Evolutionary conservation across 306 rosid species (phyloP).

Genomic region (Rosa lucieae): DNA sequence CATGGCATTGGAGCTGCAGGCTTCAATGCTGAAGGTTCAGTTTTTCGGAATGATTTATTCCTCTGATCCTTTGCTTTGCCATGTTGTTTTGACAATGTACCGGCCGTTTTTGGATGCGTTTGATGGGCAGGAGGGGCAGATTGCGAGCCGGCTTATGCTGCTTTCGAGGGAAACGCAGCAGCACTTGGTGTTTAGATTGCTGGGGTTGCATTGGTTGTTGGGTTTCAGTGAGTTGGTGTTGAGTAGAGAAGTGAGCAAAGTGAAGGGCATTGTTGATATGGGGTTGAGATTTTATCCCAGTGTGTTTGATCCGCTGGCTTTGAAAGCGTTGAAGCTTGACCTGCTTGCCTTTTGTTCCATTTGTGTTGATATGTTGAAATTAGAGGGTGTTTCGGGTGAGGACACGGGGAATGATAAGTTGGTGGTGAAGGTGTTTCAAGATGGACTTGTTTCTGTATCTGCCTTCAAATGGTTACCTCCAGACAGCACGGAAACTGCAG

Average conservation of each 20-base stretch:
- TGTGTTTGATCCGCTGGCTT: constrained; percentile 84
- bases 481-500: constrained; percentile 71
- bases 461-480: constrained; percentile 91
- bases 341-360: constrained; percentile 67
- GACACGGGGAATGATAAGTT: constrained; percentile 28
- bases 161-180: constrained; percentile 76
- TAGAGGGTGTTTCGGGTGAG: constrained; percentile 34
- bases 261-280: constrained; percentile 36
- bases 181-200: constrained; percentile 73
- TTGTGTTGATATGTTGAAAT: constrained; percentile 32
- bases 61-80: constrained; percentile 74
- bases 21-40: constrained; percentile 92
- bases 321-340: constrained; percentile 91
- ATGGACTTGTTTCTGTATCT: constrained; percentile 79
- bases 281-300: constrained; percentile 56
- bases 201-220: constrained; percentile 85
- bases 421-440: constrained; percentile 64
- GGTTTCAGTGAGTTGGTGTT: constrained; percentile 62
- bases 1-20: constrained; percentile 74
- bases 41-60: constrained; percentile 85
- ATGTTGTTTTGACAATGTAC: constrained; percentile 78
- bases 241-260: constrained; percentile 39
- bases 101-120: constrained; percentile 67
- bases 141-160: constrained; percentile 56
- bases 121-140: constrained; percentile 76